Base-by-base conservation (phyloP, 2,329 filamentous ascomycete species). In the Diaporthe caulivora region DNA sequence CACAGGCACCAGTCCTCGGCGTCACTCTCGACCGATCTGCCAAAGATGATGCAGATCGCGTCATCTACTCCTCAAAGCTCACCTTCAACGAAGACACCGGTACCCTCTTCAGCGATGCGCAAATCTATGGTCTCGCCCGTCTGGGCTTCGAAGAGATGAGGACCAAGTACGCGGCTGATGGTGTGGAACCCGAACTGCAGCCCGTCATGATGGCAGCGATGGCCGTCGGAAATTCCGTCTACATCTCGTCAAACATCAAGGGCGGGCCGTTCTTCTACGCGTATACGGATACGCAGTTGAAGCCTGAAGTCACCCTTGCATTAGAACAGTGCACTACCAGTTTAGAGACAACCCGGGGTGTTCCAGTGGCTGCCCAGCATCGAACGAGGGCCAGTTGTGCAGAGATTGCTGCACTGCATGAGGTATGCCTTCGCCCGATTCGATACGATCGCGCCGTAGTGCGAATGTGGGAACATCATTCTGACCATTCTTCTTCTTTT, bases 151-250 rank as follows among this genome's bases (percentile, higher is more conserved):
- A 64, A 11, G 58, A 64, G 58, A 64, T 64, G 58, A 62, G 58
- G 58, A 62, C 58, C 37, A 62, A 62, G 24, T 62, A 62, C 24
- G 40, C 26, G 40, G 40, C 58, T 0, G 58, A 62, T 24, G 40
- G 6, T 5, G 40, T 62, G 10, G 29, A 11, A 17, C 7, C n/a
- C 9, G 18, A 57, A 21, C 29, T 37, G 29, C 58, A 62, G 40
- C 58, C 58, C 24, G 58, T 62, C 8, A 62, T 62, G 58, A 64
- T 64, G 58, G 58, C 58, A 31, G 58, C 58, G 24, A 64, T 64
- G 58, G 58, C 58, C 58, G 26, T 64, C 17, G 58, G 58, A 1
- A 64, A 64, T 1, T 47, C 40, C 15, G 26, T 64, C 1, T 64
- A 64, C 7, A 64, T 64, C 26, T 47, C 58, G 1, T 64, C 58